A percentile compares a stretch with the other conserved stretches of the same genome.
These are phyloP conservation scores for Lichina pygmaea DNA, from an alignment of 495 filamentous ascomycete genomes.

Conservation along the genomic window DNA sequence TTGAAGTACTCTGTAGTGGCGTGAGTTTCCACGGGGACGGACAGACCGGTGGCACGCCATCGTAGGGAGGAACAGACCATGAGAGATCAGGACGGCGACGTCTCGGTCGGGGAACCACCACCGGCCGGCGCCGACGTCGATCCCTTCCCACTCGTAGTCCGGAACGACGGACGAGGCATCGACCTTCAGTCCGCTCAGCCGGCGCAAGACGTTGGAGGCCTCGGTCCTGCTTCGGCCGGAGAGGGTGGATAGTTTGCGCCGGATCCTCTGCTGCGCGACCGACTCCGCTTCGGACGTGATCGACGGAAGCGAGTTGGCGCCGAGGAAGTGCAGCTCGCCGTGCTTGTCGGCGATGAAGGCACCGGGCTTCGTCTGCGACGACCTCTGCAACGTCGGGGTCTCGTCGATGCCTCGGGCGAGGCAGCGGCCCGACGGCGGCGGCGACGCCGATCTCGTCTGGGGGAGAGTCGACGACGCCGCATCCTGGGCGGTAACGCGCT, in stretches of 20 bases:
- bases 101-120: not conserved
- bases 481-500: not conserved
- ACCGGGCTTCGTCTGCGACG: not conserved
- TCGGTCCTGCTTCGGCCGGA: not conserved
- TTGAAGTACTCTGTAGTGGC: not conserved
- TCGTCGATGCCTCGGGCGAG: not conserved
- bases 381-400: not conserved
- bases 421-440: not conserved
- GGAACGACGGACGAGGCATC: not conserved
- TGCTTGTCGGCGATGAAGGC: not conserved
- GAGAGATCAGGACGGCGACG: not conserved
- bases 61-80: too few species aligned
- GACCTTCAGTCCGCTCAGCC: not conserved
- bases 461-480: not conserved
- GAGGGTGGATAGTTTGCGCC: not conserved
- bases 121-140: not conserved
- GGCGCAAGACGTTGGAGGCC: not conserved
- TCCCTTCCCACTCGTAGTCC: not conserved
- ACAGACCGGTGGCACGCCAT: too few species aligned
- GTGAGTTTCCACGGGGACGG: too few species aligned
- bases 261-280: not conserved
- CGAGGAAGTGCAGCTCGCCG: not conserved
- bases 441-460: not conserved
- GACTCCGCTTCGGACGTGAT: not conserved
- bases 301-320: not conserved